Conservation (phyloP, 176 grass and related monocot species). For the Microstegium vimineum region DNA sequence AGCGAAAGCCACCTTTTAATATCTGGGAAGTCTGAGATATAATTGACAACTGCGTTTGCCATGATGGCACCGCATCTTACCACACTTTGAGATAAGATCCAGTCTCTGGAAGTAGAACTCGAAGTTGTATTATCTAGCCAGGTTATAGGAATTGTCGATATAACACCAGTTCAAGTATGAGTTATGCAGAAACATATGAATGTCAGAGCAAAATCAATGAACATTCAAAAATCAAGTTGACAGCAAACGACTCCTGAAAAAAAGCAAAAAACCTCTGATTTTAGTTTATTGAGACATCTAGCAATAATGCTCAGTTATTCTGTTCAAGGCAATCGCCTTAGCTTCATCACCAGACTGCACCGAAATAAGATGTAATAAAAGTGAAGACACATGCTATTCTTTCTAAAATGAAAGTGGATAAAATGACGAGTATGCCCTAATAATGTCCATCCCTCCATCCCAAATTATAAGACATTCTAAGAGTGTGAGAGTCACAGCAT, state of each 20-base stretch:
- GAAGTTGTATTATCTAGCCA: slow-evolving; percentile 66
- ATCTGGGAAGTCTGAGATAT: slow-evolving; percentile 42
- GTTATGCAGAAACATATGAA: slow-evolving; percentile 31
- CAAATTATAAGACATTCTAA: no score
- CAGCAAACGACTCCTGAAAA: background rate
- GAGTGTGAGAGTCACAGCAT: no score
- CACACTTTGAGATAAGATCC: slow-evolving; percentile 63
- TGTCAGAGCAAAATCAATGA: slow-evolving; percentile 17
- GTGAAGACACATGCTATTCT: slow-evolving; percentile 8
- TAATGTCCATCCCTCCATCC: no score
- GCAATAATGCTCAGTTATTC: slow-evolving; percentile 36
- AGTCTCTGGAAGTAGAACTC: slow-evolving; percentile 57
- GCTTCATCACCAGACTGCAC: slow-evolving; percentile 71
- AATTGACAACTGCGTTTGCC: slow-evolving; percentile 64
- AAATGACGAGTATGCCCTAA: background rate
- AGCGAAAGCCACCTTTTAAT: slow-evolving; percentile 59
- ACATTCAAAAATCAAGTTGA: slow-evolving; percentile 20
- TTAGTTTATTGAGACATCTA: slow-evolving; percentile 62
- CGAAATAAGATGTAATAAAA: slow-evolving; percentile 28
- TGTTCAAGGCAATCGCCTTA: slow-evolving; percentile 49
- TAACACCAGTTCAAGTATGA: background rate
- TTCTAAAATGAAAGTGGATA: background rate
- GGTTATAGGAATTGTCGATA: slow-evolving; percentile 27
- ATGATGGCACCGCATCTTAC: slow-evolving; percentile 75
- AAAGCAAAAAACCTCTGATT: slow-evolving; percentile 67